These are phyloP conservation scores for Zygotorulaspora sp. DNA, from an alignment of 805 yeast genomes.

Conservation along the genomic window DNA sequence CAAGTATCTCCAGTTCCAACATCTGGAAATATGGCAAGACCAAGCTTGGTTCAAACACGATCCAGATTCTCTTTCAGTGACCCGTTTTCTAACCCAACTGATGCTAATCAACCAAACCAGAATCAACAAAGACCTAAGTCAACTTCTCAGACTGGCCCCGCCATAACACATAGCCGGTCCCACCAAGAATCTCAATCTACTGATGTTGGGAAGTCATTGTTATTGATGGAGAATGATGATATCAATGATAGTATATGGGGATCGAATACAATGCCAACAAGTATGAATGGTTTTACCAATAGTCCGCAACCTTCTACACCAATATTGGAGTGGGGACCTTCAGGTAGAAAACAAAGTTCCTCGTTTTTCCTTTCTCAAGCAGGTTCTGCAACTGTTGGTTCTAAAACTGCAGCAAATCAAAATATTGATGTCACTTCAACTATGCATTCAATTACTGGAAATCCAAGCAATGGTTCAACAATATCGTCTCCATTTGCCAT, in stretches of 20 bases:
- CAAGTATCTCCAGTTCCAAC: constrained; percentile 21
- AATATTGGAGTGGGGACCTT: constrained; percentile 31
- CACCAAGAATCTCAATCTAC: constrained; percentile 23
- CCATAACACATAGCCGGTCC: constrained; percentile 12
- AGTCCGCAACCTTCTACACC: constrained; percentile 33
- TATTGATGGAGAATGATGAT: constrained; percentile 39
- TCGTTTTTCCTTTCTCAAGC: constrained; percentile 22
- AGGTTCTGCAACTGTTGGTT: constrained; percentile 8
- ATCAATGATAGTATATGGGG: constrained; percentile 37
- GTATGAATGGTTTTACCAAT: constrained; percentile 28
- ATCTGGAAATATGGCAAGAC: constrained; percentile 44
- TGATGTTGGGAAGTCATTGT: constrained; percentile 40
- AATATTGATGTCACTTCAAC: constrained; percentile 12
- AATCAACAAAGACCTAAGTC: constrained; percentile 11
- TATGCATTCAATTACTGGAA: constrained; percentile 11
- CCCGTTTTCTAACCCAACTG: constrained; percentile 43
- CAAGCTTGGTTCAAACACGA: constrained; percentile 52
- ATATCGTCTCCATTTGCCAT: constrained; percentile 36
- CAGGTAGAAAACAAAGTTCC: constrained; percentile 26
- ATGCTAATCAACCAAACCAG: constrained; percentile 12
- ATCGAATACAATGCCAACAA: constrained; percentile 30
- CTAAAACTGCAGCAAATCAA: constrained; percentile 6
- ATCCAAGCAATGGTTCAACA: constrained; percentile 16
- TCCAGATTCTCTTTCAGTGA: constrained; percentile 69
- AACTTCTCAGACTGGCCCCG: constrained; percentile 8